A percentile compares a stretch with the other conserved stretches of the same genome.
phyloP scores from a whole-genome alignment of 495 filamentous ascomycete species.

The Annulohypoxylon stygium region DNA sequence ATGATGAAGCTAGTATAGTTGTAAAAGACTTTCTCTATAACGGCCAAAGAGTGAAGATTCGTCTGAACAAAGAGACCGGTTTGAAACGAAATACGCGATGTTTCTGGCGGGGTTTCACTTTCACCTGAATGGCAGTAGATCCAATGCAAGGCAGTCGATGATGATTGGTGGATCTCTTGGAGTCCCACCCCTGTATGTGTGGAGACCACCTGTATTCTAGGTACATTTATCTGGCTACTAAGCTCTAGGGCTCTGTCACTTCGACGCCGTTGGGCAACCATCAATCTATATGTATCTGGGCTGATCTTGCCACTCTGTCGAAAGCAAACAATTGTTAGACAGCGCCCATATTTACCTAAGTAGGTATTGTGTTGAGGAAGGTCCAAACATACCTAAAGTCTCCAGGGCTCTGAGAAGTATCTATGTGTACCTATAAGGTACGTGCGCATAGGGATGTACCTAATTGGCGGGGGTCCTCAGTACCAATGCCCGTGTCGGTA shows the following conservation, averaged over 20 bases:
- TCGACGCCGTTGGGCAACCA: neutral
- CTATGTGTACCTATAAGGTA: neutral
- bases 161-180: conserved; percentile 4
- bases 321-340: neutral
- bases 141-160: neutral
- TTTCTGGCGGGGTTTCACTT: neutral
- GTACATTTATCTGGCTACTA: neutral
- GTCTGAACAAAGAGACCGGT: neutral
- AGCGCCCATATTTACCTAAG: too few species aligned
- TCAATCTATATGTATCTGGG: neutral
- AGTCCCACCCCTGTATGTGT: neutral
- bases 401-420: neutral
- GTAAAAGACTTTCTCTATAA: too few species aligned
- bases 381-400: neutral
- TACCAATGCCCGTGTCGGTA: neutral
- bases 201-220: neutral
- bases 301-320: neutral
- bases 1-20: too few species aligned
- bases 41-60: too few species aligned
- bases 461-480: conserved; percentile 25
- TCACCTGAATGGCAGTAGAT: neutral
- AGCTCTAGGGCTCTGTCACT: neutral
- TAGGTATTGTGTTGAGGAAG: neutral
- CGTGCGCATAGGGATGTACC: neutral
- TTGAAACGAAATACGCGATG: neutral